phyloP scores from a whole-genome alignment of 2,329 filamentous ascomycete species.

The Arthrobotrys iridis region DNA sequence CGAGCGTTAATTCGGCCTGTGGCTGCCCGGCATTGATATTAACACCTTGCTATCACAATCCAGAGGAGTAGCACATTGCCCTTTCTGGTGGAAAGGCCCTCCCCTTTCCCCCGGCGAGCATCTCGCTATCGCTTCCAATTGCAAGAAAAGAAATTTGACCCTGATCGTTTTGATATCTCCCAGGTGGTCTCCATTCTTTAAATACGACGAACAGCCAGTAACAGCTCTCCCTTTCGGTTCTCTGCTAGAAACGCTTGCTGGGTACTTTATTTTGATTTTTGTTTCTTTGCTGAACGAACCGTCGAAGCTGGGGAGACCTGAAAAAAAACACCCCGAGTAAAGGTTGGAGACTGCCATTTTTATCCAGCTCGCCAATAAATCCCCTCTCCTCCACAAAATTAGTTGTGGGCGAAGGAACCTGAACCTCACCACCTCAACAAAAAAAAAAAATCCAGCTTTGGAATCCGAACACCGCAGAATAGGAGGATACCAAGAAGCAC shows the following conservation, averaged over 20 bases:
- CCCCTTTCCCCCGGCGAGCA: conserved; percentile 11
- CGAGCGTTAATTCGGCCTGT: not conserved
- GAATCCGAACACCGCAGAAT: not conserved
- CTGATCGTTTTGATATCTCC: conserved; percentile 22
- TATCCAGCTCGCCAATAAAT: conserved; percentile 18
- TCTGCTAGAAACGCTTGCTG: not conserved
- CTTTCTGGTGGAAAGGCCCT: conserved; percentile 15
- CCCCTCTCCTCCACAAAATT: conserved; percentile 23
- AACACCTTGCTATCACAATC: conserved; percentile 27
- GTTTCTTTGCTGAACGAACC: not conserved
- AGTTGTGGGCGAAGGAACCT: conserved; percentile 9
- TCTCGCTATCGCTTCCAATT: conserved; percentile 21
- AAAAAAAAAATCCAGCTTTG: not conserved
- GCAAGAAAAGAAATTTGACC: conserved; percentile 37
- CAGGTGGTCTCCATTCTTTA: conserved; percentile 17
- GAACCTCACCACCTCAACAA: conserved; percentile 45
- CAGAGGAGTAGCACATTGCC: not conserved
- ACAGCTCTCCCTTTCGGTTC: not conserved
- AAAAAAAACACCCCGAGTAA: not conserved
- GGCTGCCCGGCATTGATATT: conserved; percentile 10
- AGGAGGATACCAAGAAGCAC: conserved; percentile 3
- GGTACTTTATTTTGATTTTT: not conserved
- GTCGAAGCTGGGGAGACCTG: not conserved
- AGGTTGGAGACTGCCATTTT: conserved; percentile 7
- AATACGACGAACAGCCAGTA: not conserved